Evolutionary conservation across 2,329 filamentous ascomycete genomes (phyloP).

Genomic region (Cladobotryum protrusum): DNA sequence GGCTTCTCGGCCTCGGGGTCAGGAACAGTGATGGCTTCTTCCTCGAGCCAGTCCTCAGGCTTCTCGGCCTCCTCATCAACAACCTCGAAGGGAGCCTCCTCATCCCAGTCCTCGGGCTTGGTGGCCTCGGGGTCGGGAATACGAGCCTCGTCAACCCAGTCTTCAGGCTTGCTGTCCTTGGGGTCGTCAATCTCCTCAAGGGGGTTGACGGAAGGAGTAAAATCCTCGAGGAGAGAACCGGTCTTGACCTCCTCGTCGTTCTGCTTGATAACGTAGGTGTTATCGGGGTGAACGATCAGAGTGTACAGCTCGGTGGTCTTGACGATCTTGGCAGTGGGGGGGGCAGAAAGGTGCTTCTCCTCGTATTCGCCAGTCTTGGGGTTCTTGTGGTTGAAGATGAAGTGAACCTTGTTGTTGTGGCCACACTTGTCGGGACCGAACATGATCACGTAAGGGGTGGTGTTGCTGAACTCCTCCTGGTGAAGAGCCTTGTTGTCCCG

Average conservation of each 20-base stretch:
- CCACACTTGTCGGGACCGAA: constrained; percentile 99
- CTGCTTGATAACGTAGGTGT: constrained; percentile 88
- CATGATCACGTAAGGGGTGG: constrained; percentile 98
- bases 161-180: constrained; percentile 87
- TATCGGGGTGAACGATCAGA: constrained; percentile 91
- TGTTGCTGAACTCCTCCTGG: constrained; percentile 95
- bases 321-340: constrained; percentile 78
- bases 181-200: constrained; percentile 89
- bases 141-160: constrained; percentile 91
- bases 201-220: constrained; percentile 89
- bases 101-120: constrained; percentile 98
- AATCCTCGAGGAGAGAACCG: constrained; percentile 90
- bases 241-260: constrained; percentile 84
- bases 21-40: constrained; percentile 73
- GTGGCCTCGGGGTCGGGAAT: constrained; percentile 87
- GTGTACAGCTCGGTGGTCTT: constrained; percentile 96
- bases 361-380: constrained; percentile 99
- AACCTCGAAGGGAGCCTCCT: constrained; percentile 95
- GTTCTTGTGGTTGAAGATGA: constrained; percentile 99
- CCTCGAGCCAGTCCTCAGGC: constrained; percentile 93
- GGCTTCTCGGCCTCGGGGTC: constrained; percentile 97
- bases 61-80: constrained; percentile 85
- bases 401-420: constrained; percentile 95
- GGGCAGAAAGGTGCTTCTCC: constrained; percentile 92
- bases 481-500: constrained; percentile 96